Evolutionary conservation across 2,329 filamentous ascomycete genomes (phyloP), one percentile per base, ranked within the genome.

Genomic region (Didymella pomorum): DNA sequence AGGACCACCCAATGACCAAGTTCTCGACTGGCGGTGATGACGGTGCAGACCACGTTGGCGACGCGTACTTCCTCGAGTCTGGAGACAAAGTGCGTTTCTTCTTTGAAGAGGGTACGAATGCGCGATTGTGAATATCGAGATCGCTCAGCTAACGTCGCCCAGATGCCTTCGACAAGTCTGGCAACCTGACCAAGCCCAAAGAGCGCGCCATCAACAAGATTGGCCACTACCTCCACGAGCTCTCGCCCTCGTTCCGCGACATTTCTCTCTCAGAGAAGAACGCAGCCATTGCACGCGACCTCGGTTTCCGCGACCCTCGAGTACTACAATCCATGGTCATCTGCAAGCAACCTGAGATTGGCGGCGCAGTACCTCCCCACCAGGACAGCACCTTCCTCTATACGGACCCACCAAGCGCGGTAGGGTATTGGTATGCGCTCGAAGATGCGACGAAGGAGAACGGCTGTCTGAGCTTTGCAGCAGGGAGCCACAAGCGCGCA

Each of bases 381-480:
- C 93, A 97, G 79, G 94, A 98, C 78, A 92, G 87, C 64, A 93
- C 92, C 0, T 99, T 98, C 68, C 69, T 99, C 61, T 98, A 96
- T 76, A 98, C 95, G 1, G 82, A 93, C 65, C 90, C 92, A 35
- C 94, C 94, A 0, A 91, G 87, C 37, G 95, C 95, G 0, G 91
- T 98, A 2, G 95, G 95, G 0, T 98, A 94, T 80, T 99, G 95
- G 95, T 96, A 97, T 77, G 95, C 95, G 12, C 84, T 99, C 37
- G 93, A 99, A 80, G 94, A 98, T 77, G 92, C 92, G 21, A 94
- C 91, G 8, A 81, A 83, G 0, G 87, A 89, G 74, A 99, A 99
- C 76, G 95, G 93, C 1, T 97, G 93, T 70, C 77, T 99, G 71
- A 91, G 89, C 63, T 97, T 98, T 79, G 84, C 92, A 66, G 88